phyloP scores from a whole-genome alignment of 2,329 filamentous ascomycete genomes.

The Tolypocladium sp. region DNA sequence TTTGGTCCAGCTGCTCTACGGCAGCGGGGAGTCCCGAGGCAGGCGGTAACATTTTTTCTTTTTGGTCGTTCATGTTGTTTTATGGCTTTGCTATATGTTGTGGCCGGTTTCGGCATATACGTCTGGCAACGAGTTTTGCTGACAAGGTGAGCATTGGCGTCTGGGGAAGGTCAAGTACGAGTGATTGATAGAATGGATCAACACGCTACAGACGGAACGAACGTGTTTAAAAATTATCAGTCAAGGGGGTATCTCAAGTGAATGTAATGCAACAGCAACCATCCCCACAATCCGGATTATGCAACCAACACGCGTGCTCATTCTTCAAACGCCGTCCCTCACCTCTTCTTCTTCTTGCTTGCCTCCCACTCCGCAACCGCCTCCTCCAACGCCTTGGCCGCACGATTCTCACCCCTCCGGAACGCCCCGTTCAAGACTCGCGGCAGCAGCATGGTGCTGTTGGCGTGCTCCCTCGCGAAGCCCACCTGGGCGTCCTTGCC shows the following conservation, averaged over 20 bases:
- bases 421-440: slow-evolving; percentile 53
- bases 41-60: background rate
- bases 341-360: slow-evolving; percentile 37
- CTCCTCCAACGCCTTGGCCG: slow-evolving; percentile 41
- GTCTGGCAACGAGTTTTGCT: background rate
- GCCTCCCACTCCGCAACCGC: slow-evolving; percentile 41
- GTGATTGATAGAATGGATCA: background rate
- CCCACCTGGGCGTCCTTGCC: slow-evolving; percentile 59
- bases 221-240: background rate
- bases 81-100: slow-evolving; percentile 1
- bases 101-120: background rate
- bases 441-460: slow-evolving; percentile 56
- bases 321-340: slow-evolving; percentile 5
- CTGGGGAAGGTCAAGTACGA: background rate
- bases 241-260: slow-evolving; percentile 17
- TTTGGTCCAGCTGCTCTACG: background rate
- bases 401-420: slow-evolving; percentile 47
- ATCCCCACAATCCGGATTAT: background rate
- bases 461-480: slow-evolving; percentile 71
- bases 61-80: background rate
- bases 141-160: background rate
- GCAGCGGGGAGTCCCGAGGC: background rate
- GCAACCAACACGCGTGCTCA: slow-evolving; percentile 4
- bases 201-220: background rate
- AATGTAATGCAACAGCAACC: background rate